phyloP scores from a whole-genome alignment of 129 eudicot species.

The Flaveria ramosissima region DNA sequence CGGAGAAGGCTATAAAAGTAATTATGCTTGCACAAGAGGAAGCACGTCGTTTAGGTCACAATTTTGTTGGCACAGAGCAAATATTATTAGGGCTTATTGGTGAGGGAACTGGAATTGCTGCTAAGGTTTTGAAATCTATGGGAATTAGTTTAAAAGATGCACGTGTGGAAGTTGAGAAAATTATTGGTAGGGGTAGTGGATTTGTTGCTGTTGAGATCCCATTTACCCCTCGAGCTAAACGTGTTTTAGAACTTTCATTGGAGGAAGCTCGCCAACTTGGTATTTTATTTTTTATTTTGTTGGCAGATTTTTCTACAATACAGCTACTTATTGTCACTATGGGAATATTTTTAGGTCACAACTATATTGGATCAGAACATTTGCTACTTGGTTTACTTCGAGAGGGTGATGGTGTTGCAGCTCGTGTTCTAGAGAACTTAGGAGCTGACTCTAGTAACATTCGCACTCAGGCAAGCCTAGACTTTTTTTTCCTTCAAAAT shows the following conservation, averaged over 20 bases:
- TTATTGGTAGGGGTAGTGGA: conserved; percentile 91
- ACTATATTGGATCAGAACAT: conserved; percentile 88
- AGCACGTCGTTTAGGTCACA: conserved; percentile 82
- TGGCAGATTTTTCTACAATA: not conserved
- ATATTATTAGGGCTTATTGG: conserved; percentile 79
- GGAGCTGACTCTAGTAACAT: conserved; percentile 91
- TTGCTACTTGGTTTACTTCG: conserved; percentile 84
- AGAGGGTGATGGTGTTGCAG: conserved; percentile 97
- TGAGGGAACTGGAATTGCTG: conserved; percentile 94
- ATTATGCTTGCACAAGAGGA: conserved; percentile 97
- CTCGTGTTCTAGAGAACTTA: conserved; percentile 79
- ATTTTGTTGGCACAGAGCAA: conserved; percentile 86
- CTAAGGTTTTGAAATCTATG: conserved; percentile 90
- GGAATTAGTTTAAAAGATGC: conserved; percentile 87
- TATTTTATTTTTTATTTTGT: conserved; percentile 19
- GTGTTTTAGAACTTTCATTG: conserved; percentile 82
- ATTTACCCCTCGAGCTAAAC: conserved; percentile 92
- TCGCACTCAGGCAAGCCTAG: conserved; percentile 65
- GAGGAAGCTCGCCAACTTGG: conserved; percentile 97
- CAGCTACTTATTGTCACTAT: not conserved
- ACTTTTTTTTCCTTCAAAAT: not conserved
- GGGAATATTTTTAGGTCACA: conserved; percentile 58
- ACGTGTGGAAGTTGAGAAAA: conserved; percentile 87
- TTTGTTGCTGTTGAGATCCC: conserved; percentile 94
- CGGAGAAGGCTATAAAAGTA: conserved; percentile 87